phyloP scores from a whole-genome alignment of 1,284 basidiomycete species.

The Sporisorium exsertum region DNA sequence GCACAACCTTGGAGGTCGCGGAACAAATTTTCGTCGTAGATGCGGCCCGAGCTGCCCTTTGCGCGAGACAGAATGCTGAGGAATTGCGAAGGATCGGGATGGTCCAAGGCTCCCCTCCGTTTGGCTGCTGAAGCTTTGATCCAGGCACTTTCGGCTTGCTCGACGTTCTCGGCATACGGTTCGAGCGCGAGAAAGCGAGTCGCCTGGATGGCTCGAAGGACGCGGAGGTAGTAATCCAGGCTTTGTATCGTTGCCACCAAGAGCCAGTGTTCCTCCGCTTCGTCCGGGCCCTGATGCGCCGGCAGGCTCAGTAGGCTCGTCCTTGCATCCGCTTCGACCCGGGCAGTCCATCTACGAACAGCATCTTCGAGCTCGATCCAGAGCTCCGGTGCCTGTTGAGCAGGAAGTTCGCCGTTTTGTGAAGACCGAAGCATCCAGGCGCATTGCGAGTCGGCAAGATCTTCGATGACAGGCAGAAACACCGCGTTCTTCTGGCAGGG shows the following conservation, averaged over 20 bases:
- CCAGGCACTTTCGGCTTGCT: slow-evolving; percentile 16
- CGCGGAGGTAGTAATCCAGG: slow-evolving; percentile 8
- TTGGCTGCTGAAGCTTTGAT: neutral
- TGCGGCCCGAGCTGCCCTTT: neutral
- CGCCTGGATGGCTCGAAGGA: slow-evolving; percentile 15
- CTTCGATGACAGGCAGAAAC: slow-evolving; percentile 18
- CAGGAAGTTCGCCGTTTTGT: neutral
- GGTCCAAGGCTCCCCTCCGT: neutral
- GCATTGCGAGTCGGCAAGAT: slow-evolving; percentile 26
- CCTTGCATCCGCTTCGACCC: slow-evolving; percentile 9
- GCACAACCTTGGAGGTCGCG: neutral
- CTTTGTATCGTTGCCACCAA: slow-evolving; percentile 4
- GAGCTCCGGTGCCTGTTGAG: slow-evolving; percentile 21
- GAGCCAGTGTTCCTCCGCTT: slow-evolving; percentile 19
- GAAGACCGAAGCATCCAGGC: neutral
- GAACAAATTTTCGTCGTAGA: slow-evolving; percentile 8
- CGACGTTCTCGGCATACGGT: slow-evolving; percentile 25
- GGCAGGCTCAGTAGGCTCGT: neutral
- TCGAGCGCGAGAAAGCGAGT: slow-evolving; percentile 26
- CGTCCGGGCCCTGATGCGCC: slow-evolving; percentile 20
- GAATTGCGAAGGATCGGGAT: slow-evolving; percentile 5
- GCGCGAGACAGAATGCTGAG: slow-evolving; percentile 6
- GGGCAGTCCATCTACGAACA: slow-evolving; percentile 12
- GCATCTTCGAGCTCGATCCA: slow-evolving; percentile 30
- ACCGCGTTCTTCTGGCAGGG: slow-evolving; percentile 24